Evolutionary conservation across 139 green algal species (phyloP).

Genomic region (Picochlorum sp.): DNA sequence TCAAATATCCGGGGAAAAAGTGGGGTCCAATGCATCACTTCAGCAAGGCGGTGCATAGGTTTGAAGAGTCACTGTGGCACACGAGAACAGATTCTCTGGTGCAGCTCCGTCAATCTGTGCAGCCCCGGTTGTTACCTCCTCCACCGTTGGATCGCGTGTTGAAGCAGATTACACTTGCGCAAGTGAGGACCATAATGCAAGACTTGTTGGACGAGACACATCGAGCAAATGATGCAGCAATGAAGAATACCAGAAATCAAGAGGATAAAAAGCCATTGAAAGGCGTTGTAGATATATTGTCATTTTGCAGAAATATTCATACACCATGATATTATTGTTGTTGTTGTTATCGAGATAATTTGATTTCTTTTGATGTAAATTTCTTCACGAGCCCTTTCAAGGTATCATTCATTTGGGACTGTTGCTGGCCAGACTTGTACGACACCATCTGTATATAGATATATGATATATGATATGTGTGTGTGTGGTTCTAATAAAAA

Average conservation of each 20-base stretch:
- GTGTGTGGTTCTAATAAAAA: not conserved
- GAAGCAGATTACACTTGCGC: slow-evolving; percentile 34
- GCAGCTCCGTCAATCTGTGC: slow-evolving; percentile 45
- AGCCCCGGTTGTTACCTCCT: slow-evolving; percentile 33
- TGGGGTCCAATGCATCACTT: slow-evolving; percentile 6
- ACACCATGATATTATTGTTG: not conserved
- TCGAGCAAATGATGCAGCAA: slow-evolving; percentile 16
- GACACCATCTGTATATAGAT: not conserved
- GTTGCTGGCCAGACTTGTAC: no score
- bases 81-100: slow-evolving; percentile 27
- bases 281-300: not conserved
- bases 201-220: slow-evolving; percentile 39
- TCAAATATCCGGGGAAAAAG: slow-evolving; percentile 6
- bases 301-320: slow-evolving; percentile 1
- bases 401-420: no score
- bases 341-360: not conserved
- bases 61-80: slow-evolving; percentile 1
- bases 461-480: not conserved
- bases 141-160: slow-evolving; percentile 34
- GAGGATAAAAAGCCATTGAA: not conserved
- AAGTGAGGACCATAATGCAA: slow-evolving; percentile 33
- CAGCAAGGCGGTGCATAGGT: slow-evolving; percentile 9
- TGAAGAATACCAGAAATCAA: not conserved
- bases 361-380: slow-evolving; percentile 7
- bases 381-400: not conserved